A percentile compares a stretch with the other conserved stretches of the same genome.
These are phyloP conservation scores for Chrysanthemum makinoi DNA, from an alignment of 129 eudicot genomes.

Conservation along the genomic window DNA sequence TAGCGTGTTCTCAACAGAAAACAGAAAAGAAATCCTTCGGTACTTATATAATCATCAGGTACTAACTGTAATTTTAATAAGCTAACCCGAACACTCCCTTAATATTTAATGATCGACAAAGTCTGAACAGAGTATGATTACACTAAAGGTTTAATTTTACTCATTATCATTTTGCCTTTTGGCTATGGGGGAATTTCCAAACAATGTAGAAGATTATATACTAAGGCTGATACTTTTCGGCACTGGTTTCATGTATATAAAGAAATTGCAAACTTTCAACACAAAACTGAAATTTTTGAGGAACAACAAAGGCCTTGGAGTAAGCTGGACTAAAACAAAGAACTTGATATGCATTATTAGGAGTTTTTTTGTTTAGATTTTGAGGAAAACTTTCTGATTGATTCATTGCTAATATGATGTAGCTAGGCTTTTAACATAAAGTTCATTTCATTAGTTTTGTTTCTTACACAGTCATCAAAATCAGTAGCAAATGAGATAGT, in stretches of 20 bases:
- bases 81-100: too few species aligned
- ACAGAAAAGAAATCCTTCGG: conserved; percentile 54
- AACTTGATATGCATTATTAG: not conserved
- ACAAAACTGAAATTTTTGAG: not conserved
- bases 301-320: not conserved
- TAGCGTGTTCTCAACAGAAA: conserved; percentile 38
- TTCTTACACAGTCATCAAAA: too few species aligned
- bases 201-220: not conserved
- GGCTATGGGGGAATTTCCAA: not conserved
- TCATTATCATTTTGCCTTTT: not conserved
- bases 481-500: too few species aligned
- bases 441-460: too few species aligned
- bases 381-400: not conserved
- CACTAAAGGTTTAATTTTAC: not conserved
- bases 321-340: not conserved
- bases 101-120: too few species aligned
- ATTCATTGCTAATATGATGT: not conserved
- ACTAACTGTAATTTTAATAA: too few species aligned
- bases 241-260: not conserved
- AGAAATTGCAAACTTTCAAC: not conserved
- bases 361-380: not conserved
- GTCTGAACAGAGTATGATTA: too few species aligned
- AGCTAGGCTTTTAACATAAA: not conserved
- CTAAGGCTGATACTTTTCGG: not conserved
- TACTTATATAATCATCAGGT: conserved; percentile 9